These are phyloP conservation scores for Pseudocercospora vitis DNA, from an alignment of 2,329 filamentous ascomycete species.

Conservation along the genomic window DNA sequence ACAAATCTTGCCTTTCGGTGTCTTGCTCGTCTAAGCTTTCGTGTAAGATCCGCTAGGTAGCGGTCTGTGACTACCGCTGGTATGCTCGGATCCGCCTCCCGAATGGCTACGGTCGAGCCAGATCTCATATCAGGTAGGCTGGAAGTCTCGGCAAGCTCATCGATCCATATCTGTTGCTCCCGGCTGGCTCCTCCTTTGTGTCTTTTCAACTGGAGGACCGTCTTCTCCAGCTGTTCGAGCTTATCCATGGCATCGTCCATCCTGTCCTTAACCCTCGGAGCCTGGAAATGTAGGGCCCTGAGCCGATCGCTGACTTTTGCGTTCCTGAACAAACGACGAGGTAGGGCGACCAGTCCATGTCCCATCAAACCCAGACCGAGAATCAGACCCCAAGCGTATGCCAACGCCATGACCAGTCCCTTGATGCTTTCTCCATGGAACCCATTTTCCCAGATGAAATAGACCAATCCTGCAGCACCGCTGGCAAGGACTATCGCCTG, in stretches of 20 bases:
- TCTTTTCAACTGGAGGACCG: constrained; percentile 74
- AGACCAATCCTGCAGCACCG: constrained; percentile 71
- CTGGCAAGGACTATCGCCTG: constrained; percentile 75
- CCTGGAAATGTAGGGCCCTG: constrained; percentile 72
- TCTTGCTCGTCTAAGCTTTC: constrained; percentile 75
- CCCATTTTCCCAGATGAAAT: constrained; percentile 77
- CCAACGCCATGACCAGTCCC: constrained; percentile 83
- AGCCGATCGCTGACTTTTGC: constrained; percentile 74
- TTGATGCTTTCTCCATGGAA: constrained; percentile 73
- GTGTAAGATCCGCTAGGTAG: constrained; percentile 85
- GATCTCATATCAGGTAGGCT: constrained; percentile 63
- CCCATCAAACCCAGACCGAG: constrained; percentile 97
- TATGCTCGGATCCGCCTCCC: constrained; percentile 31
- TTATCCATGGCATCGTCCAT: constrained; percentile 79
- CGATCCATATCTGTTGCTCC: constrained; percentile 89
- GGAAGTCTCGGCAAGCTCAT: constrained; percentile 80
- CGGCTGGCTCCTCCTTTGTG: constrained; percentile 76
- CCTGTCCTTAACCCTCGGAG: constrained; percentile 80
- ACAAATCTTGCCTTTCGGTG: constrained; percentile 81
- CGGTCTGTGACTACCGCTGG: constrained; percentile 88
- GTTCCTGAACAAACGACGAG: constrained; percentile 74
- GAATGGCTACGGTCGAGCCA: constrained; percentile 40
- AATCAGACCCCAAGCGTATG: constrained; percentile 89
- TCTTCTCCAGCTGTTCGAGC: constrained; percentile 76
- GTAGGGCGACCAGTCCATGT: constrained; percentile 89